A percentile compares a stretch with the other conserved stretches of the same genome.
Evolutionary conservation across 2,329 filamentous ascomycete genomes (phyloP).

Genomic region (Talaromyces amestolkiae): DNA sequence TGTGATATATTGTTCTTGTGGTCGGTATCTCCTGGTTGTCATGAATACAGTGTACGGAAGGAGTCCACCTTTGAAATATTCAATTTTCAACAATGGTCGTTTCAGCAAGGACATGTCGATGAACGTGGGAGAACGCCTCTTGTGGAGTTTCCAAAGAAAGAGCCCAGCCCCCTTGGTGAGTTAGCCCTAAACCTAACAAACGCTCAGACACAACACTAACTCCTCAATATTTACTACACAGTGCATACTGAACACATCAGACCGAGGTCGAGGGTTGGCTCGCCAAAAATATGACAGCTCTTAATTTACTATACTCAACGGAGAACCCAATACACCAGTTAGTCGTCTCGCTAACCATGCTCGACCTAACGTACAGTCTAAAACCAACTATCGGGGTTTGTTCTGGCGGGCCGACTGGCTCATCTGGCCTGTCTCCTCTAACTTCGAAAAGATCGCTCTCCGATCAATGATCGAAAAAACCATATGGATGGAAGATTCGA

Average conservation of each 20-base stretch:
- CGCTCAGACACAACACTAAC: constrained; percentile 15
- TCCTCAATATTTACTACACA: not conserved
- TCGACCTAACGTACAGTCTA: not conserved
- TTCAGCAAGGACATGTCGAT: constrained; percentile 2
- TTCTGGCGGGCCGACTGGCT: not conserved
- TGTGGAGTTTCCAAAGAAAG: not conserved
- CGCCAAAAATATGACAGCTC: constrained; percentile 21
- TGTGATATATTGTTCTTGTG: not conserved
- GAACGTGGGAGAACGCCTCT: constrained; percentile 15
- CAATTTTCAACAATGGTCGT: not conserved
- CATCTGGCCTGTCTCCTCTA: not conserved
- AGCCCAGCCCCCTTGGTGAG: not conserved
- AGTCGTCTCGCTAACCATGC: not conserved
- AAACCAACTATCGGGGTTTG: not conserved
- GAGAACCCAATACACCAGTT: not conserved
- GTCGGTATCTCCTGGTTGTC: not conserved
- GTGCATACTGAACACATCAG: constrained; percentile 5
- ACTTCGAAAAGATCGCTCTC: not conserved
- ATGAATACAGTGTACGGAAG: not conserved
- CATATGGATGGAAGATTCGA: not conserved
- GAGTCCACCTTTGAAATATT: not conserved
- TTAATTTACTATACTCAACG: constrained; percentile 1
- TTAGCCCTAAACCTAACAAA: constrained; percentile 11
- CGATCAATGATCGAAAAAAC: not conserved
- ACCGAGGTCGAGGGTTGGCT: not conserved